Conservation (phyloP, 2,329 filamentous ascomycete genomes). For the Passalora sequoiae region DNA sequence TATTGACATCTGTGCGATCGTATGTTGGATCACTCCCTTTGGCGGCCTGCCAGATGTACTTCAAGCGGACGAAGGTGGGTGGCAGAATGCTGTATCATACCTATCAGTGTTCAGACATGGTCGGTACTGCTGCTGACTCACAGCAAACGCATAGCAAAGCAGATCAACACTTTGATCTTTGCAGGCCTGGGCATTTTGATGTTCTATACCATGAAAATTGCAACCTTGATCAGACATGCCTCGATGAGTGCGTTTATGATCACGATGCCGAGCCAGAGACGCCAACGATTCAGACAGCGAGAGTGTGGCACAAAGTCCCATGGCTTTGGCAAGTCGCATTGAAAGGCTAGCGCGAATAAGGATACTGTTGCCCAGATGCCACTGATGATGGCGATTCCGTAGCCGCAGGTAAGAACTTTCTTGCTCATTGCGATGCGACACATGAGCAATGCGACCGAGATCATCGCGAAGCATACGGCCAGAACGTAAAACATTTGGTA, state of each 20-base stretch:
- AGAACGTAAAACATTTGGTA: slow-evolving; percentile 18
- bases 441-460: slow-evolving; percentile 27
- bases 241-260: slow-evolving; percentile 22
- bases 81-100: slow-evolving; percentile 14
- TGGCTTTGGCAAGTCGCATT: slow-evolving; percentile 24
- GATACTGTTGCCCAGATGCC: slow-evolving; percentile 18
- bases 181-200: slow-evolving; percentile 24
- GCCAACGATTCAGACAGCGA: slow-evolving; percentile 18
- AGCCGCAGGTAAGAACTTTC: slow-evolving; percentile 18
- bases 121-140: no score
- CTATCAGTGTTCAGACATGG: background rate
- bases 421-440: slow-evolving; percentile 22
- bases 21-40: slow-evolving; percentile 17
- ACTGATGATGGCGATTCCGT: slow-evolving; percentile 15
- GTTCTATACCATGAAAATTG: slow-evolving; percentile 24
- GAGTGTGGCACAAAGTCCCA: slow-evolving; percentile 18
- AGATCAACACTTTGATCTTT: slow-evolving; percentile 23
- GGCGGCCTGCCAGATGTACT: slow-evolving; percentile 15
- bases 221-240: slow-evolving; percentile 18
- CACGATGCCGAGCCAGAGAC: slow-evolving; percentile 18
- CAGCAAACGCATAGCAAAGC: slow-evolving; percentile 26
- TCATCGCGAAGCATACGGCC: slow-evolving; percentile 19
- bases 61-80: slow-evolving; percentile 17
- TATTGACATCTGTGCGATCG: slow-evolving; percentile 15
- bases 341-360: slow-evolving; percentile 18